Base-by-base conservation (phyloP, 148 eudicot genomes). In the Euryodendron excelsum region DNA sequence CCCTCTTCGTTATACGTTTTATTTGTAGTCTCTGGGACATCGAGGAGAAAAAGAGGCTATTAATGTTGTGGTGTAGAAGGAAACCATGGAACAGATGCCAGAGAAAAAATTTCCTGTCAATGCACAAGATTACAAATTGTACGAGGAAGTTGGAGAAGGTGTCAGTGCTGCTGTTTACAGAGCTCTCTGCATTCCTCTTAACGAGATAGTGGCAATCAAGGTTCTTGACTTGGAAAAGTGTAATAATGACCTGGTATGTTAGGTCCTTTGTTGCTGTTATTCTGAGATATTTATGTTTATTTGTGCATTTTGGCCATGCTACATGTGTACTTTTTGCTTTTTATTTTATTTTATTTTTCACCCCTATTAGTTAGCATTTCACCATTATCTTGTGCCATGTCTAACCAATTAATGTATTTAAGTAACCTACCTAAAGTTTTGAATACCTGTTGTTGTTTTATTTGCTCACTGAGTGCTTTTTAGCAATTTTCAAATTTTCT, bases 71-170 rank as follows among this genome's bases (percentile, higher is more conserved):
- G 72, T 82, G 66, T 85, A 86, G 80, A 74, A 74, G 80, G 83
- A 66, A 81, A 62, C 74, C 66, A 93, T 93, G 96, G 92, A 75
- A 76, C 76, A 70, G 77, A 36, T 75, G 59, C 41, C 87, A 20
- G 92, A 86, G 74, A 93, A 83, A 83, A 90, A 81, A 77, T 96
- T 85, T 80, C 97, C 99, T 21, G 87, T 93, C 34, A 81, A 85
- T 84, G 89, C 94, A 37, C 78, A 82, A 77, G 86, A 87, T 77
- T 96, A 96, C 84, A 87, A 86, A 84, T 76, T 93, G 78, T 96
- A 89, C 70, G 99, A 96, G 81, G 98, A 86, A 84, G 87, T 96
- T 84, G 99, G 99, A 73, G 98, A 93, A 61, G 99, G 99, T 66
- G 94, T 91, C 69, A 96, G 99, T 79, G 98, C 99, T 63, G 82